Evolutionary conservation across 1,139 yeast species (phyloP).

Genomic region (Magnusiomyces paraingens): DNA sequence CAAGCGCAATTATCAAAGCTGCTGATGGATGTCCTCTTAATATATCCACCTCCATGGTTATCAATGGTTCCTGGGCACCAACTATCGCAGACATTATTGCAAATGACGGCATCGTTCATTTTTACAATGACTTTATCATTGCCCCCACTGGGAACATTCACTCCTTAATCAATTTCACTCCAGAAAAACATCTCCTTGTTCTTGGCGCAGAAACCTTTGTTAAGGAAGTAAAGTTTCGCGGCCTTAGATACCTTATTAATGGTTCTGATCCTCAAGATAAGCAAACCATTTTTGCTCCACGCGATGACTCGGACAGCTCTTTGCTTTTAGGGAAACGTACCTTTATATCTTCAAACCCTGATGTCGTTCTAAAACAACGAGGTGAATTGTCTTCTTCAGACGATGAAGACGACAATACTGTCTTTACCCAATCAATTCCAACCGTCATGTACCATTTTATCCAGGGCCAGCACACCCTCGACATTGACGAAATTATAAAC

Average conservation of each 20-base stretch:
- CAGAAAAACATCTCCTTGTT: conserved; percentile 67
- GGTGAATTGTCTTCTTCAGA: neutral
- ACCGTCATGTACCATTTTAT: conserved; percentile 62
- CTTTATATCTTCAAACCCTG: neutral
- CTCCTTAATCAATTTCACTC: conserved; percentile 44
- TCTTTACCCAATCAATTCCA: conserved; percentile 27
- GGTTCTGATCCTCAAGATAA: conserved; percentile 30
- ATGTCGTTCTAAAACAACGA: conserved; percentile 7
- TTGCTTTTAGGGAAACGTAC: conserved; percentile 24
- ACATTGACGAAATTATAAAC: conserved; percentile 35
- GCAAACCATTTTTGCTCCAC: conserved; percentile 55
- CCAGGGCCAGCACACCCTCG: conserved; percentile 41
- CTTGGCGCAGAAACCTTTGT: conserved; percentile 62
- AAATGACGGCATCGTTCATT: conserved; percentile 58
- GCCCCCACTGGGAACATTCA: conserved; percentile 9
- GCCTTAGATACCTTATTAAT: conserved; percentile 52
- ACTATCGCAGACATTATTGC: conserved; percentile 41
- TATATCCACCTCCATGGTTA: conserved; percentile 18
- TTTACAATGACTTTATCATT: conserved; percentile 38
- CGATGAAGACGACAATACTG: conserved; percentile 31
- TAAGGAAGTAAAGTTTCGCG: conserved; percentile 59
- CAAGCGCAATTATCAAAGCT: conserved; percentile 5
- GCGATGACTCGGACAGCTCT: conserved; percentile 20
- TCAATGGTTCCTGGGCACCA: conserved; percentile 29
- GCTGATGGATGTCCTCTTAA: conserved; percentile 25